Percentiles rank a stretch among this genome's conserved stretches.
phyloP scores from a whole-genome alignment of 1,284 basidiomycete species.

The Cystobasidium sp. region DNA sequence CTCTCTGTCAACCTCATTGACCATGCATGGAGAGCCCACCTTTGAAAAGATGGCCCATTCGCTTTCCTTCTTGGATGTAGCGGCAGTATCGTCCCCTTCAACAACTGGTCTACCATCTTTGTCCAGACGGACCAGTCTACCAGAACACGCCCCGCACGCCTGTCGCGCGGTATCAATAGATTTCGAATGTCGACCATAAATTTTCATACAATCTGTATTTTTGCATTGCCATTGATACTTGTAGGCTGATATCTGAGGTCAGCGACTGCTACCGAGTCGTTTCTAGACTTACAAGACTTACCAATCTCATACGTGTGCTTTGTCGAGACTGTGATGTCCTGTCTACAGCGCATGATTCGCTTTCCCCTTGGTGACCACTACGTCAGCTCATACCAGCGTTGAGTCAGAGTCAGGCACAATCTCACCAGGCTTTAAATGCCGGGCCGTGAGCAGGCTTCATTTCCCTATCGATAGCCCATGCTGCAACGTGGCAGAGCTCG shows the following conservation, averaged over 20 bases:
- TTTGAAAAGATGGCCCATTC: constrained; percentile 34
- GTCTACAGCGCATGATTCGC: constrained; percentile 66
- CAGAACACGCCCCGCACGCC: constrained; percentile 35
- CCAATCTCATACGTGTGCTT: constrained; percentile 51
- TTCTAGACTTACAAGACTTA: constrained; percentile 59
- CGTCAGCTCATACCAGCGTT: neutral
- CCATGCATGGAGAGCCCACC: constrained; percentile 4
- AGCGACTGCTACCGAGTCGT: no score
- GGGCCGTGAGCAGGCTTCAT: constrained; percentile 70
- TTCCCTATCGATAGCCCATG: constrained; percentile 73
- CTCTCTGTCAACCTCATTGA: neutral
- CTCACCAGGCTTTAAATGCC: constrained; percentile 71
- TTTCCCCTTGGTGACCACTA: constrained; percentile 62
- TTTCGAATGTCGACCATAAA: constrained; percentile 71
- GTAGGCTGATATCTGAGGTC: constrained; percentile 61
- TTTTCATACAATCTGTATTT: constrained; percentile 64
- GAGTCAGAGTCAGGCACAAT: constrained; percentile 43
- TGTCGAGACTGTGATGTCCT: constrained; percentile 74
- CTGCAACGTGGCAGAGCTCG: constrained; percentile 85
- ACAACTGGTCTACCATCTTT: constrained; percentile 28
- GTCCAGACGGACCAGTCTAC: constrained; percentile 36
- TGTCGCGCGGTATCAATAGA: constrained; percentile 72
- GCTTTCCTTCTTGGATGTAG: constrained; percentile 17
- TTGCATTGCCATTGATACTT: constrained; percentile 76
- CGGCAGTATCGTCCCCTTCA: neutral